Evolutionary conservation across 2,329 filamentous ascomycete genomes (phyloP).

Genomic region (Cladosporium oxysporum): DNA sequence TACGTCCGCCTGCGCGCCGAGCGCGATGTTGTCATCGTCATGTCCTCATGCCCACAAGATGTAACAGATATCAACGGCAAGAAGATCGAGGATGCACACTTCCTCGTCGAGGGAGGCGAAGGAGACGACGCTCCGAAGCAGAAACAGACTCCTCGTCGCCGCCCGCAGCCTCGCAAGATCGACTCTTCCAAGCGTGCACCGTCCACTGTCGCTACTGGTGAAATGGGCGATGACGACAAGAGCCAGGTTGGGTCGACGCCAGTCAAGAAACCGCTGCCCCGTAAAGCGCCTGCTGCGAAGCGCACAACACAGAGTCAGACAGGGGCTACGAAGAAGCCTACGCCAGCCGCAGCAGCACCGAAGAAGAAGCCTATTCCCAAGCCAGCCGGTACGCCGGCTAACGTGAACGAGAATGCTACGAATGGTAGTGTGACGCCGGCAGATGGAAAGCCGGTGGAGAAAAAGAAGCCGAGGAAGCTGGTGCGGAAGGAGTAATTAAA

Average conservation of each 20-base stretch:
- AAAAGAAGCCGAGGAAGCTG: slow-evolving; percentile 36
- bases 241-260: slow-evolving; percentile 19
- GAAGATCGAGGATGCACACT: slow-evolving; percentile 48
- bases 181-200: slow-evolving; percentile 20
- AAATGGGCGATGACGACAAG: slow-evolving; percentile 22
- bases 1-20: slow-evolving; percentile 48
- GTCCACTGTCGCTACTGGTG: slow-evolving; percentile 23
- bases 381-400: slow-evolving; percentile 21
- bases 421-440: slow-evolving; percentile 22
- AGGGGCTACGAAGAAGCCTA: slow-evolving; percentile 22
- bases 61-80: slow-evolving; percentile 45
- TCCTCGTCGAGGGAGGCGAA: slow-evolving; percentile 41
- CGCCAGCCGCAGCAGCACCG: slow-evolving; percentile 12
- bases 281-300: slow-evolving; percentile 16
- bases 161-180: slow-evolving; percentile 27
- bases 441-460: slow-evolving; percentile 32
- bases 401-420: slow-evolving; percentile 1
- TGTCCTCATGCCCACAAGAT: slow-evolving; percentile 51
- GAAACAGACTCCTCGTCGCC: slow-evolving; percentile 28
- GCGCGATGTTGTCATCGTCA: slow-evolving; percentile 49
- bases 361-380: slow-evolving; percentile 27
- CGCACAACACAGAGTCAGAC: slow-evolving; percentile 12
- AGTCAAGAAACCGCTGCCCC: slow-evolving; percentile 20
- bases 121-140: slow-evolving; percentile 28
- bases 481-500: slow-evolving; percentile 13